A percentile compares a stretch with the other conserved stretches of the same genome.
Evolutionary conservation across 2,329 filamentous ascomycete genomes (phyloP).

Genomic region (Penicillium palitans): DNA sequence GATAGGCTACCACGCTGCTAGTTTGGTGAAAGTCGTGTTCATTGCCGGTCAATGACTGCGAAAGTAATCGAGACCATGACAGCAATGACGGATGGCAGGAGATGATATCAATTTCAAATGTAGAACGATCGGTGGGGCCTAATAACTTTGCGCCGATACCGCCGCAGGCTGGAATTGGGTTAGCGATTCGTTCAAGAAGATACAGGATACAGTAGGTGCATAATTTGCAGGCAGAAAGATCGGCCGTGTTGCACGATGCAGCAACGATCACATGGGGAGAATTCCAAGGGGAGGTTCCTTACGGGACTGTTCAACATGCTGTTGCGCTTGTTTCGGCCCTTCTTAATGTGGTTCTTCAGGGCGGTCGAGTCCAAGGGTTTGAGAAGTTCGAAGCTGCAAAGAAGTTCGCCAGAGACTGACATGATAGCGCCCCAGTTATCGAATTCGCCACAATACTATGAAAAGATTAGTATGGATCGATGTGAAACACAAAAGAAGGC

Average conservation of each 20-base stretch:
- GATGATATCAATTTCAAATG: conserved; percentile 7
- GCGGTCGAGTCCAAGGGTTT: conserved; percentile 96
- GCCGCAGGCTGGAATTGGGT: conserved; percentile 42
- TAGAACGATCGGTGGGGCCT: conserved; percentile 16
- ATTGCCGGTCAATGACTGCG: conserved; percentile 5
- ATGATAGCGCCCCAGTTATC: conserved; percentile 99
- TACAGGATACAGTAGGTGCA: background rate
- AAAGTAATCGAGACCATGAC: conserved; percentile 5
- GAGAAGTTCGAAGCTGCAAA: conserved; percentile 95
- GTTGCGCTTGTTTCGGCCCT: conserved; percentile 89
- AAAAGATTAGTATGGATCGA: conserved; percentile 22
- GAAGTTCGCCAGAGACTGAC: conserved; percentile 89
- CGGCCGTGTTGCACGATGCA: conserved; percentile 25
- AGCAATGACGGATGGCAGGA: conserved; percentile 14
- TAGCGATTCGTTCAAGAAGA: conserved; percentile 14
- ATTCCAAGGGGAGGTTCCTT: conserved; percentile 49
- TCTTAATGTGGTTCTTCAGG: conserved; percentile 98
- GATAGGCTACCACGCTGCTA: background rate
- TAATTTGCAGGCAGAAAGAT: conserved; percentile 8
- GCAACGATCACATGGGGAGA: conserved; percentile 24
- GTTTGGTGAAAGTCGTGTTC: background rate
- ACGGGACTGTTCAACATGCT: conserved; percentile 96
- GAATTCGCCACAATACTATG: conserved; percentile 96
- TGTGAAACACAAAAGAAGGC: background rate
- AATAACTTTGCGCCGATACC: conserved; percentile 49